Evolutionary conservation across 768 basidiomycete species (phyloP), one percentile per base, ranked within the genome.

Genomic region (Hypsizygus marmoreus): DNA sequence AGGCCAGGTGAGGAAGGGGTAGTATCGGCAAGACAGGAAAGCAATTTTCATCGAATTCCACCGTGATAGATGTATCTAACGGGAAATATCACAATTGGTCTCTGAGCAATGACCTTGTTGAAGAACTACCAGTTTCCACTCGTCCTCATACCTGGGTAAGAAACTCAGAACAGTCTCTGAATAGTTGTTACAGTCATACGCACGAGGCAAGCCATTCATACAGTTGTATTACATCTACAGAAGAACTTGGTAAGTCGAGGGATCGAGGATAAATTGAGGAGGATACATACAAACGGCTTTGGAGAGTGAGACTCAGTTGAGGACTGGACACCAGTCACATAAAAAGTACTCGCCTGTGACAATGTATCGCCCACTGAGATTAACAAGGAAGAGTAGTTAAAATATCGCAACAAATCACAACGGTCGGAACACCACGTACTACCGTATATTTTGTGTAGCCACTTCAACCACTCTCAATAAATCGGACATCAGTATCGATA

Each of bases 191-290:
- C 16, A 11, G 8, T 16, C 8, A 5, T n/a, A 50, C 57, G 39
- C 49, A 63, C 61, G 50, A 49, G 13, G 47, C 30, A 34, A 63
- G 26, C 61, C 61, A 63, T 51, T 63, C 61, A 50, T 52, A 59
- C 2, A 63, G 25, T 35, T 59, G 59, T 19, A 63, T 28, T 5
- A 49, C 49, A 40, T 59, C 58, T 55, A n/a, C 6, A 17, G 32
- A 33, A n/a, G 32, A 33, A 4, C 12, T 6, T 40, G 4, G 9
- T 24, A 7, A 35, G 34, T 35, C 17, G 8, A 20, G 34, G 8
- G 10, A 17, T 17, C 6, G 12, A 3, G 6, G 22, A 2, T 16
- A 9, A 7, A 16, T 16, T 8, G 14, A 35, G 6, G 14, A 35
- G 4, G 34, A 35, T 4, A 35, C 45, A 17, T 14, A 46, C 45